Base-by-base conservation (phyloP, 2,329 filamentous ascomycete genomes). In the Diaporthe capsici region DNA sequence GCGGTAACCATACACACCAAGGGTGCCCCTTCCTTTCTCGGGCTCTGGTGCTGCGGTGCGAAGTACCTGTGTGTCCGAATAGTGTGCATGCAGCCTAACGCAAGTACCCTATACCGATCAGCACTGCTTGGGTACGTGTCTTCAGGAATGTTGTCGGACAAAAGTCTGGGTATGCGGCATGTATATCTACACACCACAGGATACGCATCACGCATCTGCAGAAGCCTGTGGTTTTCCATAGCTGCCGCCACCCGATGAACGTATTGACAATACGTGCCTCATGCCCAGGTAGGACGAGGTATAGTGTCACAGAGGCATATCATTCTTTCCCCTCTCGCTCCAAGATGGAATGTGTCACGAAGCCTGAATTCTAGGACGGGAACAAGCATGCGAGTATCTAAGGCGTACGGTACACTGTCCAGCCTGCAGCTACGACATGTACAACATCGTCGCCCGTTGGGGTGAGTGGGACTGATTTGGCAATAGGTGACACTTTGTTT, bases 1-100 rank as follows among this genome's bases (percentile, higher is more conserved):
- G 55, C 49, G 47, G 71, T 39, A 51, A 34, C 71, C 58, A 20
- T 63, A 42, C 68, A 31, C 44, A n/a, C 61, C 74, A 73, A 49
- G 51, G 44, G 44, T 61, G 13, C 22, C 25, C 65, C 25, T 65
- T 55, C 53, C 47, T 28, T 49, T 65, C 31, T 55, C 34, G 42
- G 73, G 57, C 15, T 39, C 22, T 39, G 39, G 34, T 55, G 47
- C 28, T 39, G 42, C n/a, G 25, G 28, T 72, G 44, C 25, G 5
- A 34, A 61, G 53, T 39, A 61, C 55, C 17, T 37, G n/a, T n/a
- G 34, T 49, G 34, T 9, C 20, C 37, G 20, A 12, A 10, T 72
- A 72, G 55, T 28, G 47, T 58, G 31, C 7, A 5, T 28, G 44
- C 34, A 13, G 34, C 65, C 47, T 3, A n/a, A 34, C 34, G 12